These are phyloP conservation scores for Medicago arabica DNA, from an alignment of 306 rosid species.

Conservation along the genomic window DNA sequence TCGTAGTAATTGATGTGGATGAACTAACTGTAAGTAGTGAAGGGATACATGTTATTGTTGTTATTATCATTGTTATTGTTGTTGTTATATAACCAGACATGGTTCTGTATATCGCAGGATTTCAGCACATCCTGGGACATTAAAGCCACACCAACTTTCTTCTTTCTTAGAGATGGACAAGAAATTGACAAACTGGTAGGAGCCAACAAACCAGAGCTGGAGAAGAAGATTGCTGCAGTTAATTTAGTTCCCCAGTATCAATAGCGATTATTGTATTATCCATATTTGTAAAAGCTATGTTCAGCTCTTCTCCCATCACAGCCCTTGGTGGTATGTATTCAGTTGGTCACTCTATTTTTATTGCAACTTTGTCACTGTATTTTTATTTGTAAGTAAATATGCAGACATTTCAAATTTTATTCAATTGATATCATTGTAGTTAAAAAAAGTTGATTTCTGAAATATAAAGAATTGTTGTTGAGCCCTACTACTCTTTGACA, in stretches of 20 bases:
- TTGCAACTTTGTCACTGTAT: slow-evolving; percentile 34
- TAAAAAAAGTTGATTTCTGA: slow-evolving; percentile 23
- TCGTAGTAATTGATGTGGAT: neutral
- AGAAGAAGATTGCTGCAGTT: neutral
- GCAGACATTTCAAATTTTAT: slow-evolving; percentile 18
- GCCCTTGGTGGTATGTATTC: slow-evolving; percentile 2
- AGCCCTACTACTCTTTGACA: too few relatives aligned
- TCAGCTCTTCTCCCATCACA: slow-evolving; percentile 18
- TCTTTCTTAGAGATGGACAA: slow-evolving; percentile 8
- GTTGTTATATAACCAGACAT: neutral
- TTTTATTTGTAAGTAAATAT: slow-evolving; percentile 32
- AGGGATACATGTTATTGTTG: neutral
- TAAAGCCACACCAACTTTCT: slow-evolving; percentile 1
- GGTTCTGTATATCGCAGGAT: neutral
- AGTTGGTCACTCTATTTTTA: slow-evolving; percentile 10
- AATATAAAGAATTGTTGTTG: slow-evolving; percentile 26
- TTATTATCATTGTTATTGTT: neutral
- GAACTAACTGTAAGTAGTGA: slow-evolving; percentile 3
- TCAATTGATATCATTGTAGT: slow-evolving; percentile 32
- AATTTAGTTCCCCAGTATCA: neutral
- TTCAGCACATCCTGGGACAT: slow-evolving; percentile 2
- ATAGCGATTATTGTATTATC: slow-evolving; percentile 27
- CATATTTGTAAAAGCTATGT: slow-evolving; percentile 11
- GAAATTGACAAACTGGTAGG: slow-evolving; percentile 13
- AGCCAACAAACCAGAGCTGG: slow-evolving; percentile 9